Base-by-base conservation (phyloP, 495 filamentous ascomycete genomes). In the Friedmanniomyces endolithicus region DNA sequence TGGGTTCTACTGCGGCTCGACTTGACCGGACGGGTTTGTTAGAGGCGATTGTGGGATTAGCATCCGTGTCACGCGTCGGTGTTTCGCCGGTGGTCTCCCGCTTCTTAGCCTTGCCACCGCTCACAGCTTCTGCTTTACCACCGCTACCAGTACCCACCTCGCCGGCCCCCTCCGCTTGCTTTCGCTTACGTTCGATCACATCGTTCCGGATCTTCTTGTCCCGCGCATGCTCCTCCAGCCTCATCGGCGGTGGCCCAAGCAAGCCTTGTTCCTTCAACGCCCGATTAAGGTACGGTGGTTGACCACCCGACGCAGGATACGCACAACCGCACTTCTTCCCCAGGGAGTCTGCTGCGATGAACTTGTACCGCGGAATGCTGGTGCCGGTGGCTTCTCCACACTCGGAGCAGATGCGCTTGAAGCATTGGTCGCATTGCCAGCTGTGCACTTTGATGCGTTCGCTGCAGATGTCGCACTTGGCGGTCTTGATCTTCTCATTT, bases 321-420 rank as follows among this genome's bases (percentile, higher is more conserved):
- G 29, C 25, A 22, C 40, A 49, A 31, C 39, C 34, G 25, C 52
- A 55, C 17, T n/a, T 16, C 3, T 39, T 48, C 2, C 16, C 23
- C 4, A 60, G 46, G 19, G 52, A 19, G 44, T 56, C 22, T 35
- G 16, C 4, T 4, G 58, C 53, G 17, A 39, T 19, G 19, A 11
- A 20, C 12, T 57, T 52, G 35, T 51, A 11, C 16, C 17, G 6
- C 2, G 39, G 27, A 1, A 31, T 20, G 31, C 58, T 56, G 19
- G 22, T 50, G 12, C 46, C 40, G 37, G 47, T 19, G 1, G 2
- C 11, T 12, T 60, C 58, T 6, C 39, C 47, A 24, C 58, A 60
- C 34, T 60, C 53, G 8, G 40, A 50, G 27, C 58, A 60, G 19
- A 60, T 48, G 39, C 44, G 53, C 22, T 37, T 49, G n/a, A n/a